phyloP scores from a whole-genome alignment of 768 basidiomycete genomes.

The Lactifluus pinguis region DNA sequence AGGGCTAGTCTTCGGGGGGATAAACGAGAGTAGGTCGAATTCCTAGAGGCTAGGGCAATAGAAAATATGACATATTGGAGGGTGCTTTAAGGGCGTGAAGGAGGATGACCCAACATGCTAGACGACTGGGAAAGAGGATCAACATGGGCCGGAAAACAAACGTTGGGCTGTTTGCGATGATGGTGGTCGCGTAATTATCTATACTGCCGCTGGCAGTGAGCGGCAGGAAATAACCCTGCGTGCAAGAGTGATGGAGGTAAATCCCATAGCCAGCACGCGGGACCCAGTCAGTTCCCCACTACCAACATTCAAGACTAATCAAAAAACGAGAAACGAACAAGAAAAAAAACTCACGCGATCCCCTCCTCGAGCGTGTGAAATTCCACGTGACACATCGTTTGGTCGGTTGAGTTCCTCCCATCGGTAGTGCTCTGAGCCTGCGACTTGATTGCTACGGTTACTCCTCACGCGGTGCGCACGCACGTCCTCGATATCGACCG shows the following conservation, averaged over 20 bases:
- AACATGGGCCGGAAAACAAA: too few species aligned
- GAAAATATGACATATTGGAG: constrained; percentile 24
- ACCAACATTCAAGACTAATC: constrained; percentile 6
- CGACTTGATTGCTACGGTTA: constrained; percentile 86
- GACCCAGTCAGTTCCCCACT: constrained; percentile 66
- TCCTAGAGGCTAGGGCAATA: constrained; percentile 1
- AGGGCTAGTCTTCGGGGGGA: constrained; percentile 26
- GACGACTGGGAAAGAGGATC: background rate
- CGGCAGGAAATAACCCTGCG: constrained; percentile 90
- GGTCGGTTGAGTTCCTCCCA: constrained; percentile 25
- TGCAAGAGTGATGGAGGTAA: constrained; percentile 85
- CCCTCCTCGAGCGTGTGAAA: constrained; percentile 93
- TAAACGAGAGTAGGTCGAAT: constrained; percentile 21
- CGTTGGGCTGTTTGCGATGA: constrained; percentile 54
- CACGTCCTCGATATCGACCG: constrained; percentile 94
- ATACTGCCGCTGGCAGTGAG: constrained; percentile 77
- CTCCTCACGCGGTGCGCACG: constrained; percentile 79
- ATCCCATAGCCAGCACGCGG: constrained; percentile 99
- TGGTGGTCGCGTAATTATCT: constrained; percentile 92
- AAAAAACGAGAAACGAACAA: background rate
- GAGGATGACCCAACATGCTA: constrained; percentile 23
- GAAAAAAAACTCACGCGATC: constrained; percentile 58
- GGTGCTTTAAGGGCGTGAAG: constrained; percentile 9
- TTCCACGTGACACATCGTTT: constrained; percentile 35
- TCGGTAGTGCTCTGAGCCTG: constrained; percentile 49